Evolutionary conservation across 495 filamentous ascomycete genomes (phyloP), one percentile per base, ranked within the genome.

Genomic region (Tetracladium setigerum): DNA sequence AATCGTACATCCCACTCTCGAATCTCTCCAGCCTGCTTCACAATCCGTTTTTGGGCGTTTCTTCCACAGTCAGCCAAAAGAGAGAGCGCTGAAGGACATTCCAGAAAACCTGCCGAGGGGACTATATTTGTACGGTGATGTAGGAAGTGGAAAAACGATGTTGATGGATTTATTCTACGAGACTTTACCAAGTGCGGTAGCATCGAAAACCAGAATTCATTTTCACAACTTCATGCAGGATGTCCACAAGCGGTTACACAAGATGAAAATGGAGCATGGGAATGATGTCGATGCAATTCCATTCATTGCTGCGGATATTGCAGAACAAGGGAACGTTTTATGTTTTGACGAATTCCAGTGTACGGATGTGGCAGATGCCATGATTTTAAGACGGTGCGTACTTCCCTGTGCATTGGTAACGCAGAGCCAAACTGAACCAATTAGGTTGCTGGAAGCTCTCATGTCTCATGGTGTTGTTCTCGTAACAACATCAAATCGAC

Each of bases 141-240:
- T 99, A 9, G 94, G 94, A 17, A 91, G 88, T 58, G 94, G 94
- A 37, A 99, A 99, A 74, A 97, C 94, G 1, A 99, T 99, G 94
- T 70, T 99, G 53, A 97, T 99, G 92, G 94, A 99, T 60, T 72
- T 99, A 57, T 97, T 99, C 67, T 96, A 89, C 68, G 89, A 97
- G 45, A 95, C 91, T 1, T 68, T 99, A 42, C 92, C 92, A 4
- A 58, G 69, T 12, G 82, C 85, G 56, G 88, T 98, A 52, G 76
- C 67, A 47, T 77, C 79, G 34, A 96, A 95, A 72, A 94, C 84
- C n/a, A 77, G 92, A 13, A 95, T 97, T 54, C 92, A 98, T 70
- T 98, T 98, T 68, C 89, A 97, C 70, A 95, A 94, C 64, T 98
- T 97, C 73, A 98, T 98, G 91, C 92, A 98, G 67, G 87, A 95